Conservation (phyloP, 208 protist species). For the Strigomonas culicis region DNA sequence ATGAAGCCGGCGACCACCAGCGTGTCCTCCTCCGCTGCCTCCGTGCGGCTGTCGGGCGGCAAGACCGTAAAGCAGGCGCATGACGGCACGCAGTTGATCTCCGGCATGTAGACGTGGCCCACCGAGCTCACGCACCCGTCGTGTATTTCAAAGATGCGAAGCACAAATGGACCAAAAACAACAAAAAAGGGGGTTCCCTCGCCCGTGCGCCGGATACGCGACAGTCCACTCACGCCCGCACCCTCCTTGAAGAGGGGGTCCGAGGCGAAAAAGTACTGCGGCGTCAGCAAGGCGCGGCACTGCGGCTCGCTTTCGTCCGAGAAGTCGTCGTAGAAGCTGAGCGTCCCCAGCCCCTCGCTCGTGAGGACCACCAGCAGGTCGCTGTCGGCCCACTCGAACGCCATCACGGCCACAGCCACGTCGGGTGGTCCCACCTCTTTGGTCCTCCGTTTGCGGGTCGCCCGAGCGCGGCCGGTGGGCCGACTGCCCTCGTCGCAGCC, state of each 20-base stretch:
- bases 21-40: not conserved
- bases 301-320: conserved; percentile 36
- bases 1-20: not conserved
- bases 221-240: not conserved
- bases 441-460: not conserved
- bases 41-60: not conserved
- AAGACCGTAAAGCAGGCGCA: not conserved
- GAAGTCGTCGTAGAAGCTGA: conserved; percentile 28
- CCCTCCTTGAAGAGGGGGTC: conserved; percentile 2
- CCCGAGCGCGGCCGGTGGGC: not conserved
- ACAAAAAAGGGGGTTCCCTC: not conserved
- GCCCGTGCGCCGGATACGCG: not conserved
- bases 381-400: conserved; percentile 53
- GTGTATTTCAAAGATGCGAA: not conserved
- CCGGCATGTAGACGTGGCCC: not conserved
- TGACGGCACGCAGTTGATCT: not conserved
- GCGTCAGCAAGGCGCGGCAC: conserved; percentile 15
- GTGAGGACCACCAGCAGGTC: conserved; percentile 65
- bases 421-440: conserved; percentile 3
- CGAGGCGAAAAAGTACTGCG: conserved; percentile 22
- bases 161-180: not conserved
- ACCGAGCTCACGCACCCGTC: not conserved
- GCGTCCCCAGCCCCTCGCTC: conserved; percentile 32
- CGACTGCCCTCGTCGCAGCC: not conserved
- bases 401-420: conserved; percentile 11